These are phyloP conservation scores for Climacium dendroides DNA, from an alignment of 225 moss, liverwort and hornwort genomes.

Conservation along the genomic window DNA sequence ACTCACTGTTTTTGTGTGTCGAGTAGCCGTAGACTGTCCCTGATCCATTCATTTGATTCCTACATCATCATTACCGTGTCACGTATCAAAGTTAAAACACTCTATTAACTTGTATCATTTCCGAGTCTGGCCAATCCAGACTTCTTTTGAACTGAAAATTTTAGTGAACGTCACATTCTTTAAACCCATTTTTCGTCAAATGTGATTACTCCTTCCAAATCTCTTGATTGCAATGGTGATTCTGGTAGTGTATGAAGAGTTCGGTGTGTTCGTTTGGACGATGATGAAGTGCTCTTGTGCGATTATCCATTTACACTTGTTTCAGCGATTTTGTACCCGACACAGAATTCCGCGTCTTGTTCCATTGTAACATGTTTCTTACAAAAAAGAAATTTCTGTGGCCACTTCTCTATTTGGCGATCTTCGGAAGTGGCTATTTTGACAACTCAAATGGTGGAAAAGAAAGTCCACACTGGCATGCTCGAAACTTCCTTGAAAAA, in stretches of 20 bases:
- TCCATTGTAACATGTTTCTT: neutral
- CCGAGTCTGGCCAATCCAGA: neutral
- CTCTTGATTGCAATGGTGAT: neutral
- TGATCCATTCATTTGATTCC: neutral
- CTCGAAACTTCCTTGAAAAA: too few relatives aligned
- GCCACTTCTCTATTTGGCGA: neutral
- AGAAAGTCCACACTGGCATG: accelerated
- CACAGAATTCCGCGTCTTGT: neutral
- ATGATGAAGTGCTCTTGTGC: too few relatives aligned
- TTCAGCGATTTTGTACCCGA: neutral
- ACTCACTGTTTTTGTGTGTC: neutral
- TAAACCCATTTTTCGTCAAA: neutral
- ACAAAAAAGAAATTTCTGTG: too few relatives aligned
- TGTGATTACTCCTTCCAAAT: neutral
- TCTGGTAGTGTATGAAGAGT: neutral
- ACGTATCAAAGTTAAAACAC: neutral
- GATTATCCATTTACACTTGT: neutral
- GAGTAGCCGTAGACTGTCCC: neutral
- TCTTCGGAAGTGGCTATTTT: neutral
- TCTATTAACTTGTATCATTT: neutral
- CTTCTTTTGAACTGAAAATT: neutral
- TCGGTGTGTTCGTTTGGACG: neutral
- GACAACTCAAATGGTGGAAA: neutral
- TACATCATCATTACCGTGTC: neutral
- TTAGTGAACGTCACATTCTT: too few relatives aligned